A percentile compares a stretch with the other conserved stretches of the same genome.
phyloP scores from a whole-genome alignment of 2,329 filamentous ascomycete species.

The Colletotrichum lini region DNA sequence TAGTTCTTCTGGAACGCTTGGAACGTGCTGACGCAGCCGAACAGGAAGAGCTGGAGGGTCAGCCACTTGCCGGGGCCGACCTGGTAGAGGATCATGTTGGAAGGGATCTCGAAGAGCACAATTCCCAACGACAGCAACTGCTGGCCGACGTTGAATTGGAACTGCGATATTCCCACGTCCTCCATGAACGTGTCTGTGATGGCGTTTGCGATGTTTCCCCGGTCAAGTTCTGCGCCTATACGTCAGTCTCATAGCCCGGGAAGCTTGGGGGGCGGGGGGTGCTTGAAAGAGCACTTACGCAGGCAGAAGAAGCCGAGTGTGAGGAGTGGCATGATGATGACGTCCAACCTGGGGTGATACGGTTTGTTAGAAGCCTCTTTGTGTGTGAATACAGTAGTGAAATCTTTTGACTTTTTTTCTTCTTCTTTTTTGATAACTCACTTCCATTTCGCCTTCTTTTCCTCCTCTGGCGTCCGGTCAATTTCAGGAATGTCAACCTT shows the following conservation, averaged over 20 bases:
- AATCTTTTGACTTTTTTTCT: no score
- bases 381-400: not conserved
- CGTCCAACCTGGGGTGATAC: slow-evolving; percentile 50
- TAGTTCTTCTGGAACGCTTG: slow-evolving; percentile 66
- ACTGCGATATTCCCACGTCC: slow-evolving; percentile 64
- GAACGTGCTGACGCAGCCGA: slow-evolving; percentile 67
- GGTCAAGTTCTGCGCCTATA: slow-evolving; percentile 52
- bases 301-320: slow-evolving; percentile 60
- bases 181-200: slow-evolving; percentile 61
- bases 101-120: slow-evolving; percentile 62
- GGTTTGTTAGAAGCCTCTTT: not conserved
- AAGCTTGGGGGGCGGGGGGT: no score
- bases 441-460: slow-evolving; percentile 56
- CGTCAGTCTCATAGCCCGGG: not conserved
- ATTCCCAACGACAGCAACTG: slow-evolving; percentile 66
- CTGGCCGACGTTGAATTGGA: slow-evolving; percentile 67
- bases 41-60: slow-evolving; percentile 67
- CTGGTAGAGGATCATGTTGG: slow-evolving; percentile 62
- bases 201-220: slow-evolving; percentile 55
- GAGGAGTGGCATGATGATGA: slow-evolving; percentile 59
- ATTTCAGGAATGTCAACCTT: not conserved
- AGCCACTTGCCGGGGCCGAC: slow-evolving; percentile 68
- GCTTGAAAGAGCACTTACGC: slow-evolving; percentile 48
- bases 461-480: slow-evolving; percentile 55
- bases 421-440: slow-evolving; percentile 42